Percentiles rank a stretch among this genome's conserved stretches.
phyloP scores from a whole-genome alignment of 1,139 yeast genomes.

The Sugiyamaella novakii region DNA sequence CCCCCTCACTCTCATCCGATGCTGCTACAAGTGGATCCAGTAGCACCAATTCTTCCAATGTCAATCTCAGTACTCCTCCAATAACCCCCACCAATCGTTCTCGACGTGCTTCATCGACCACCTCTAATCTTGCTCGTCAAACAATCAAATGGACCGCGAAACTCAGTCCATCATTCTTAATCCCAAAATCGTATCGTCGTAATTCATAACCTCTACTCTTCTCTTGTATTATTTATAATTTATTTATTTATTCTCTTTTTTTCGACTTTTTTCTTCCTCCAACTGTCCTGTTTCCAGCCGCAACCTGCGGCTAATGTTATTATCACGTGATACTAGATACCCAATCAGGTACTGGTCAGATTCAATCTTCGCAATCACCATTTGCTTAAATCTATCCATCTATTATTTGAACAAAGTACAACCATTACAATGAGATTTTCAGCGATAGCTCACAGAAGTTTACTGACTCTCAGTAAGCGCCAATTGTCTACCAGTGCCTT shows the following conservation, averaged over 20 bases:
- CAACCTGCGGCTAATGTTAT: no score
- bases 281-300: no score
- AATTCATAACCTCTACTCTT: conserved; percentile 14
- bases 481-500: conserved; percentile 22
- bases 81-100: not conserved
- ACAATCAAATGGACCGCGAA: conserved; percentile 23
- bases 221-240: no score
- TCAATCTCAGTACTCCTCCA: not conserved
- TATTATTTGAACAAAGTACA: no score
- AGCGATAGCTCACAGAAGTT: conserved; percentile 6
- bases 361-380: no score
- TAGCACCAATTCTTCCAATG: conserved; percentile 7
- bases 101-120: conserved; percentile 15
- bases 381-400: no score
- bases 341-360: no score
- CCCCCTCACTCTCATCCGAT: conserved; percentile 5
- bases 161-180: conserved; percentile 20
- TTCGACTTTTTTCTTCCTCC: not conserved
- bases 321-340: no score
- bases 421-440: conserved; percentile 3
- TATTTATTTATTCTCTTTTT: not conserved
- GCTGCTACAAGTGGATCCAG: conserved; percentile 13
- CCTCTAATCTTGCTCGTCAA: conserved; percentile 16
- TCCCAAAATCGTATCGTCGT: conserved; percentile 24
- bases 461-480: conserved; percentile 4